Percentiles rank a stretch among this genome's conserved stretches.
Evolutionary conservation across 345 rosid genomes (phyloP).

Genomic region (Moringa oleifera): DNA sequence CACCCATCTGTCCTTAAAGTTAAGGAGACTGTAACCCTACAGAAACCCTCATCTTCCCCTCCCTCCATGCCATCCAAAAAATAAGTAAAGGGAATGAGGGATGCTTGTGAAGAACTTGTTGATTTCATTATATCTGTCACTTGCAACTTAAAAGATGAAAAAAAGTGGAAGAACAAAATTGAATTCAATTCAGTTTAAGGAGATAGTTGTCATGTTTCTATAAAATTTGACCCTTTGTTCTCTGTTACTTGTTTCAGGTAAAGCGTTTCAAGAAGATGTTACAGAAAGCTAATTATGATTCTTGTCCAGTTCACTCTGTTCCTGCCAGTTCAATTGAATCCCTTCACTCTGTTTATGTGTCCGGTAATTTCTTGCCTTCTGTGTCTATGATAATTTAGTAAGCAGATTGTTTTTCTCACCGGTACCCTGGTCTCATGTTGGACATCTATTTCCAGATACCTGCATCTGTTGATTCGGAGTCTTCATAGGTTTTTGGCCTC

Average conservation of each 20-base stretch:
- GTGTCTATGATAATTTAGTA: not conserved
- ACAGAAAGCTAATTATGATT: conserved; percentile 59
- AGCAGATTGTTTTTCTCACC: not conserved
- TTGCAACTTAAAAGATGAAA: too few species aligned
- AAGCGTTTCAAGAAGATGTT: conserved; percentile 68
- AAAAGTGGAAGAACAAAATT: too few species aligned
- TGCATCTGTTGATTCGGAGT: not conserved
- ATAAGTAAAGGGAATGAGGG: too few species aligned
- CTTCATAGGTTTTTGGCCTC: not conserved
- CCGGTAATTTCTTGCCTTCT: conserved; percentile 50
- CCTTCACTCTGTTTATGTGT: conserved; percentile 34
- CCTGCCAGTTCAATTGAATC: conserved; percentile 45
- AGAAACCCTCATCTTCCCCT: too few species aligned
- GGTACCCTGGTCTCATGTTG: not conserved
- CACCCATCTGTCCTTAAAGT: too few species aligned
- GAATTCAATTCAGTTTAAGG: too few species aligned
- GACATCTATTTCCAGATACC: not conserved
- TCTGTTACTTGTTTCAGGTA: conserved; percentile 45
- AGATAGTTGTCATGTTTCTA: not conserved
- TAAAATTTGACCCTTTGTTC: conserved; percentile 3
- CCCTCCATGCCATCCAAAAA: too few species aligned
- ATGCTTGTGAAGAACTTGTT: too few species aligned
- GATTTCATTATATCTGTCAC: too few species aligned
- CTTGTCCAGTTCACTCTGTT: conserved; percentile 52
- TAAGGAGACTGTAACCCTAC: too few species aligned